Conservation (phyloP, 306 rosid species). For the Phaseolus lunatus region DNA sequence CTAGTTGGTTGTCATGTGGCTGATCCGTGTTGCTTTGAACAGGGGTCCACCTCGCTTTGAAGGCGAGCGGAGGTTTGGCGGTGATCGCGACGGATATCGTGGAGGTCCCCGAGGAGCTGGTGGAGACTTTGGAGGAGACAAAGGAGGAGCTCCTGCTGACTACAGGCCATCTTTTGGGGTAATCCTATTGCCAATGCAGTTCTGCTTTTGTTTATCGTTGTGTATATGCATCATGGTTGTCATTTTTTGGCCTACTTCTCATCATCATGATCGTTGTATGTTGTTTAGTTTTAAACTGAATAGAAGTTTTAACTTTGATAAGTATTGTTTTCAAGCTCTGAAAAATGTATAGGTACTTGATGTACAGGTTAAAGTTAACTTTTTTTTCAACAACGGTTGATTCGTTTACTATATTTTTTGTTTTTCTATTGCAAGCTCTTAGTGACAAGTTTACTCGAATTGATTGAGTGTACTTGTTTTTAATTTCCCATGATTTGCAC, state of each 20-base stretch:
- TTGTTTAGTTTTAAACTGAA: too few species aligned
- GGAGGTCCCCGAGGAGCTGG: conserved; percentile 75
- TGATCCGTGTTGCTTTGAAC: conserved; percentile 40
- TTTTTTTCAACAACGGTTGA: background rate
- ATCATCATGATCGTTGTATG: too few species aligned
- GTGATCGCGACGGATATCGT: conserved; percentile 83
- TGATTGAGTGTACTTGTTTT: background rate
- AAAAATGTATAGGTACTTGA: background rate
- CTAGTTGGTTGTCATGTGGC: background rate
- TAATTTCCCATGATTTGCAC: background rate
- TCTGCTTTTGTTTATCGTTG: background rate
- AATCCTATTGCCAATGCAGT: conserved; percentile 9
- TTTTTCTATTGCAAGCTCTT: too few species aligned
- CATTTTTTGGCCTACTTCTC: background rate
- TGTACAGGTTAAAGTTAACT: background rate
- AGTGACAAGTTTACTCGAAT: background rate
- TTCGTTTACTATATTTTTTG: background rate
- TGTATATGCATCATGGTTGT: background rate
- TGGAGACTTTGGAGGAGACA: conserved; percentile 81
- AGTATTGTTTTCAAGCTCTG: background rate
- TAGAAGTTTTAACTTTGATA: background rate
- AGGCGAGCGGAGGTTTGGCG: conserved; percentile 75
- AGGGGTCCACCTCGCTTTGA: conserved; percentile 78
- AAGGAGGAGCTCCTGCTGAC: conserved; percentile 85
- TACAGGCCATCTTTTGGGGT: conserved; percentile 77